phyloP scores from a whole-genome alignment of 768 basidiomycete species.

The Cystobasidium onofrii region DNA sequence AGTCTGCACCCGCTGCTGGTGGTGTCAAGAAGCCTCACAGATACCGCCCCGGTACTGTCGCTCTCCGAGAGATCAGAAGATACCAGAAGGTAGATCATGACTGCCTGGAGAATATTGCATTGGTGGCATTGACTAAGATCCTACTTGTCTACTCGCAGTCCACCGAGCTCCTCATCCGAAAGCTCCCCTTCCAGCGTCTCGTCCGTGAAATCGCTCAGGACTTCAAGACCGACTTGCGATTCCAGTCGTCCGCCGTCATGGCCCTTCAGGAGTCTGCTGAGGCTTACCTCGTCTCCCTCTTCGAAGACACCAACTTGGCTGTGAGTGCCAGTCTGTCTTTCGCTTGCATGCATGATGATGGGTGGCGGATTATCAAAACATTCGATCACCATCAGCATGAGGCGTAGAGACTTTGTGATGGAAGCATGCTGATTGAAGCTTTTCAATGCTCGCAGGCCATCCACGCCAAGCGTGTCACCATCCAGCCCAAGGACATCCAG shows the following conservation, averaged over 20 bases:
- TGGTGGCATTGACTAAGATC: not conserved
- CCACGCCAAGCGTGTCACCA: constrained; percentile 41
- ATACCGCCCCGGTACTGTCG: constrained; percentile 57
- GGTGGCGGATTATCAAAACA: not conserved
- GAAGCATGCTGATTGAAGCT: not conserved
- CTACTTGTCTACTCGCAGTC: constrained; percentile 35
- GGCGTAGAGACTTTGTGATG: not conserved
- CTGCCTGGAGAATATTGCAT: constrained; percentile 39
- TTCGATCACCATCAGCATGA: not conserved
- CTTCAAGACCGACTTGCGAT: constrained; percentile 57
- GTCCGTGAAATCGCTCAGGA: constrained; percentile 74
- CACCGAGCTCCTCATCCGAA: constrained; percentile 46
- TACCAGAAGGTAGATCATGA: constrained; percentile 44
- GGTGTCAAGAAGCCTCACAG: constrained; percentile 85
- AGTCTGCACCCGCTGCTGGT: constrained; percentile 74
- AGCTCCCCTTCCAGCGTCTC: constrained; percentile 46
- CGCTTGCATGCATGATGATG: not conserved
- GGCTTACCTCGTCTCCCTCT: constrained; percentile 53
- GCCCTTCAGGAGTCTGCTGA: constrained; percentile 54
- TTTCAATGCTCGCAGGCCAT: constrained; percentile 31
- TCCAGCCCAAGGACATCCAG: constrained; percentile 75
- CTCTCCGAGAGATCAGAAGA: constrained; percentile 51
- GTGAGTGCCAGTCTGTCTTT: constrained; percentile 54
- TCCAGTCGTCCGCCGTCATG: constrained; percentile 53
- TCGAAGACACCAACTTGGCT: constrained; percentile 56